Base-by-base conservation (phyloP, 2,329 filamentous ascomycete species). In the Pyricularia sp. region DNA sequence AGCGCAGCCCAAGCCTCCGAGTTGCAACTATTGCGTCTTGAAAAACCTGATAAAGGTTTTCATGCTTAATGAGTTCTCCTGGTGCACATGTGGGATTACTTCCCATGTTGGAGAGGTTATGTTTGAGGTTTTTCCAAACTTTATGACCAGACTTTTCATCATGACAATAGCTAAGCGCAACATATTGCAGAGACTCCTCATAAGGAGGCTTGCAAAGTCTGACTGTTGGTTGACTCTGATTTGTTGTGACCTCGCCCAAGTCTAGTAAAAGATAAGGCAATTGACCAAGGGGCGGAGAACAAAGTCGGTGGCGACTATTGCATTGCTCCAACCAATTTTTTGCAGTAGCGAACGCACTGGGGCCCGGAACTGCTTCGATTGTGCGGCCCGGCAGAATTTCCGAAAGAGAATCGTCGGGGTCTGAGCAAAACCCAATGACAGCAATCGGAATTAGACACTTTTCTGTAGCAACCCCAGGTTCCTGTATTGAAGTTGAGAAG, bases 1-100 rank as follows among this genome's bases (percentile, higher is more conserved):
- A 67, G 28, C 63, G 65, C 5, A 67, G 10, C 6, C 65, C 66
- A 44, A 70, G 60, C n/a, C 19, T 31, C 8, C 61, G 62, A 5
- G 64, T 66, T 7, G 68, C 22, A 35, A 22, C 4, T 5, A 70
- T 65, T 3, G 68, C 65, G 19, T 70, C 68, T n/a, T 31, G 13
- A 28, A 62, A 62, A 24, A 40, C 44, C 24, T 22, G 61, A 6
- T 12, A 44, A 44, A 62, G 61, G 22, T 6, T 31, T 5, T 28
- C 19, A 22, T 24, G 9, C 13, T 49, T 26, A 6, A 62, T 8
- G 3, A 2, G n/a, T 22, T 33, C 22, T 9, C 60, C 60, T 13
- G 30, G n/a, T 40, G 30, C 60, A 31, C 13, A 3, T 22, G 5
- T 31, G 59, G 10, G 3, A 33, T 28, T 60, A 28, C 10, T 31